Evolutionary conservation across 805 yeast species (phyloP).

Genomic region (Wilhelminamyces savonicus): DNA sequence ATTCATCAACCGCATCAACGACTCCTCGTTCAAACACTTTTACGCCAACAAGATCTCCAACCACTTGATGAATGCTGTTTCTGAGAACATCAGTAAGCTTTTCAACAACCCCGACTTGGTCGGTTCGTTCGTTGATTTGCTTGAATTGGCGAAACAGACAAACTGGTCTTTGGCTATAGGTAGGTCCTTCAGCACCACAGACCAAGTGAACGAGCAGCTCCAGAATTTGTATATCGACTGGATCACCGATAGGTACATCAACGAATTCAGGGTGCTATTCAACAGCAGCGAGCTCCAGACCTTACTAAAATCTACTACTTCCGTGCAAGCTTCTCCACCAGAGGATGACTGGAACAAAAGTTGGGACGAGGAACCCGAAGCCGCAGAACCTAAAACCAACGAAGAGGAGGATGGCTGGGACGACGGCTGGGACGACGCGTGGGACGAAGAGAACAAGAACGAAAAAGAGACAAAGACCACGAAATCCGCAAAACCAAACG

Average conservation of each 20-base stretch:
- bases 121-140: conserved; percentile 12
- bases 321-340: too few relatives aligned
- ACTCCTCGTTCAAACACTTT: conserved; percentile 16
- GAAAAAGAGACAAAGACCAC: conserved; percentile 3
- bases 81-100: conserved; percentile 21
- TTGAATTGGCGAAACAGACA: conserved; percentile 11
- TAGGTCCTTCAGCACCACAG: conserved; percentile 7
- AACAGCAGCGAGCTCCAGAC: too few relatives aligned
- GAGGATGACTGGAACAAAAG: conserved; percentile 10
- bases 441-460: conserved; percentile 20
- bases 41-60: conserved; percentile 23
- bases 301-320: too few relatives aligned
- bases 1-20: conserved; percentile 21
- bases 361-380: not conserved
- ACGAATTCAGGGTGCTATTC: conserved; percentile 18
- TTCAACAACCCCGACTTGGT: conserved; percentile 13
- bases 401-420: conserved; percentile 16
- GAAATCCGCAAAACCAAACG: not conserved
- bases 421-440: conserved; percentile 22
- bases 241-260: conserved; percentile 26
- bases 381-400: not conserved
- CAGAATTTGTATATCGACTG: conserved; percentile 23
- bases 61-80: conserved; percentile 19
- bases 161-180: conserved; percentile 22
- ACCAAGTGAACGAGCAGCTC: conserved; percentile 17